Base-by-base conservation (phyloP, 192 early-diverging fungal species). In the Linnemannia zychae region DNA sequence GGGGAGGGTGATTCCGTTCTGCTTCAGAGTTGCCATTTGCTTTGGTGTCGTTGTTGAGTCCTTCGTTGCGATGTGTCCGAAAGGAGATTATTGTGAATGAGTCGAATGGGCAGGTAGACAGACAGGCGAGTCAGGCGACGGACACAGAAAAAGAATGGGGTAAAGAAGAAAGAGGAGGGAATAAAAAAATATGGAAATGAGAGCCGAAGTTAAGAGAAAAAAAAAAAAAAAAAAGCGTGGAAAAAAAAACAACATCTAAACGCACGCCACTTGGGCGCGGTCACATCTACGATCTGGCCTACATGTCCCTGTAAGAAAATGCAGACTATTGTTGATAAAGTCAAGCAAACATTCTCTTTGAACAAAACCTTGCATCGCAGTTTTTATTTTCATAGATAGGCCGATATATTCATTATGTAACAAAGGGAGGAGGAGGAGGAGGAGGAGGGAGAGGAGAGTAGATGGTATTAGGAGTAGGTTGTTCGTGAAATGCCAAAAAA, bases 1-100 rank as follows among this genome's bases (percentile, higher is more conserved):
- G n/a, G 91, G 90, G 46, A 92, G 63, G 24, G 75, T 75, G 53
- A 84, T 52, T 46, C 4, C 65, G 40, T 44, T 68, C 67, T 84
- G 63, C 67, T 75, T 52, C 9, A 74, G 71, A 20, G 67, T n/a
- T 67, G 72, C 71, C 57, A 63, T 63, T 63, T 63, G 57, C 12
- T 63, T 63, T n/a, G 11, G 9, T 63, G 57, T 28, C 24, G 15
- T n/a, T 28, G 28, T 63, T 63, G n/a, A n/a, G 28, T 31, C 11
- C 12, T 12, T 63, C 12, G 15, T n/a, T 28, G 57, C 24, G 24
- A 28, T 2, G 24, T 12, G 12, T 60, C n/a, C 11, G 57, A 28
- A 63, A 31, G 57, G 57, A 24, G 24, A 24, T 50, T 50, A 2
- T 2, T 63, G 57, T 63, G 28, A 63, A 63, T 33, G 57, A 31